Evolutionary conservation across 1,284 basidiomycete species (phyloP).

Genomic region (Sutorius eximius): DNA sequence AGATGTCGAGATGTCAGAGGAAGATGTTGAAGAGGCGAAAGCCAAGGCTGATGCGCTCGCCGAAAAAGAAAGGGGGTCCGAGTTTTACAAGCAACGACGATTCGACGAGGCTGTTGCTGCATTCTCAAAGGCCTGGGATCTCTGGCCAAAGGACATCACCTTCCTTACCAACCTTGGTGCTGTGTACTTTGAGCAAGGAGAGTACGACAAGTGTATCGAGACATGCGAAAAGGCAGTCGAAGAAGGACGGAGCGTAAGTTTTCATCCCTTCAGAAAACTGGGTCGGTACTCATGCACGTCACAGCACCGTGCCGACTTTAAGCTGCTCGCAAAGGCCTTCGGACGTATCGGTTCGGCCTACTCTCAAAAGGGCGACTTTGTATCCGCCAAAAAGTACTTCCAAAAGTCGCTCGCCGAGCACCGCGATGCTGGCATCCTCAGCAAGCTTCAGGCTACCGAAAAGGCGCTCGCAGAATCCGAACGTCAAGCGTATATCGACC

Average conservation of each 20-base stretch:
- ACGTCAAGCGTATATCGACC: conserved; percentile 86
- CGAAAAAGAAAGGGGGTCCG: conserved; percentile 78
- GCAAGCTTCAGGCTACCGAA: conserved; percentile 88
- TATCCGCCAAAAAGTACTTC: conserved; percentile 84
- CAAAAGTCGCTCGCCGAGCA: conserved; percentile 95
- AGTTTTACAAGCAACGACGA: conserved; percentile 84
- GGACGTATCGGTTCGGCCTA: conserved; percentile 90
- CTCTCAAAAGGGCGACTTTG: conserved; percentile 77
- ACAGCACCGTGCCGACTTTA: conserved; percentile 78
- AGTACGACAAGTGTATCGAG: conserved; percentile 90
- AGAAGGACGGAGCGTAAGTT: conserved; percentile 74
- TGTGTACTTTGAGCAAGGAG: conserved; percentile 90
- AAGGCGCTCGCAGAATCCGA: conserved; percentile 77
- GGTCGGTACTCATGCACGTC: conserved; percentile 2
- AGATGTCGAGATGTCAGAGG: conserved; percentile 65
- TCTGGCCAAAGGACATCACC: conserved; percentile 91
- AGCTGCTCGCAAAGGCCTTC: conserved; percentile 82
- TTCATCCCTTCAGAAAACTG: background rate
- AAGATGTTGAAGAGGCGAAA: conserved; percentile 60
- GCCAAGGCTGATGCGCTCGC: conserved; percentile 75
- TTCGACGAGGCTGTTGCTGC: conserved; percentile 72
- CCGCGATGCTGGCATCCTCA: conserved; percentile 90
- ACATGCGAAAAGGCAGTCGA: conserved; percentile 94
- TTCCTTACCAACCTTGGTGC: conserved; percentile 89
- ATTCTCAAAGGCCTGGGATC: conserved; percentile 90